Evolutionary conservation across 371 early-diverging fungal genomes (phyloP), one percentile per base, ranked within the genome.

Genomic region (Capillidium rhysosporum): DNA sequence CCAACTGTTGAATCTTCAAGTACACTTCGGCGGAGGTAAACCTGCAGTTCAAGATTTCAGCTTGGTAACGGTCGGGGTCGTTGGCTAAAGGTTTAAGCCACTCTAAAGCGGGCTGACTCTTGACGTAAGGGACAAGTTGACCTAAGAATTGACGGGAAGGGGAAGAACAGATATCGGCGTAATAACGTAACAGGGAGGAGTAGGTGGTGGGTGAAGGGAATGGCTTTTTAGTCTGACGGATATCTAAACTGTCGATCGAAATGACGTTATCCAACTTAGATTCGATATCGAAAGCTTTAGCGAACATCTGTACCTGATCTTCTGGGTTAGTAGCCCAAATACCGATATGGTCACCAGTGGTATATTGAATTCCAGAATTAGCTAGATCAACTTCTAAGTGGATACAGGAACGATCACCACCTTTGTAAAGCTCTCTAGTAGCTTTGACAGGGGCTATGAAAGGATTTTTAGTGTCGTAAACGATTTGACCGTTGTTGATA

Each of bases 281-380:
- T 0, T 59, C 45, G 53, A 92, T 62, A 18, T 73, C 72, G 26
- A 90, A 69, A 1, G 76, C 73, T 1, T 60, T 39, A 18, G 83
- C 81, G 20, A 86, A 56, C 26, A 74, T 66, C 5, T 59, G 51
- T 1, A 93, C 87, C 55, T 87, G 82, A 31, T 65, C 65, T 23
- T 83, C 84, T 40, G 79, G 70, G 64, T 95, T 97, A 21, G 77
- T 71, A 1, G 95, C 86, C 77, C 81, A 92, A 46, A 97, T 70
- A n/a, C 89, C 95, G 53, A 92, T 71, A 59, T 97, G 96, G 61
- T 97, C 98, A 46, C 98, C 98, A 8, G 92, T 72, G 52, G 82
- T 75, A 60, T 97, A 95, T 23, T 62, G 67, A 56, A 95, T 62
- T 24, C 82, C 85, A 16, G 82, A 76, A 40, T 76, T 84, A 3